Evolutionary conservation across 805 yeast species (phyloP), one percentile per base, ranked within the genome.

Genomic region (Cyberlindnera xishuangbannaensis): DNA sequence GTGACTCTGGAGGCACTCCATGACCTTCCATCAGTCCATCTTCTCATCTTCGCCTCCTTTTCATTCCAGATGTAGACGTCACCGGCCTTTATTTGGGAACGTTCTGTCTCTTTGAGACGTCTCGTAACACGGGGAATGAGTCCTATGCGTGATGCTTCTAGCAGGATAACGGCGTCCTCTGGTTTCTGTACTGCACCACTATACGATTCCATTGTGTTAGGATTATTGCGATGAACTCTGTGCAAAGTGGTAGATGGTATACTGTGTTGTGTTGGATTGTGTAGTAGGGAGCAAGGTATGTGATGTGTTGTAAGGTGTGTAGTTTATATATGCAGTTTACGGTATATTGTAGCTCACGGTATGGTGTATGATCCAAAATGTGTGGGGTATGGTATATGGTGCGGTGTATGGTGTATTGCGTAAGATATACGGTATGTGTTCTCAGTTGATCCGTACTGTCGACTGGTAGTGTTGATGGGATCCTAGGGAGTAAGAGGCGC

Each of bases 1-100:
- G 69, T 66, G 1, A 82, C 86, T 38, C 86, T 65, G 1, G 83
- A 74, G 2, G 87, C 83, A 38, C 76, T 66, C 88, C 90, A 81
- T 21, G 70, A 65, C 41, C 71, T 70, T 14, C 88, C 85, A 48
- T 81, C 90, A 2, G 88, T 81, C 88, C 90, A 81, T 18, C 88
- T 59, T 41, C 76, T 70, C 76, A 82, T 78, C 13, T 77, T 81
- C 27, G 83, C 75, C 44, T 74, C 78, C 11, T 67, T 61, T 51
- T 81, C 88, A 51, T 76, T 79, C 87, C 87, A 81, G 7, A 79
- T 71, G 46, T 74, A 81, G 3, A 81, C 69, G 3, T 78, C 65
- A 4, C 85, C 85, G 7, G 76, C 65, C 15, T 57, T 56, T 26
- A 82, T 78, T 15, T 58, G 56, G 4, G 29, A 25, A 18, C 61